phyloP scores from a whole-genome alignment of 441 rosid genomes.

The Bruguiera hainesii region DNA sequence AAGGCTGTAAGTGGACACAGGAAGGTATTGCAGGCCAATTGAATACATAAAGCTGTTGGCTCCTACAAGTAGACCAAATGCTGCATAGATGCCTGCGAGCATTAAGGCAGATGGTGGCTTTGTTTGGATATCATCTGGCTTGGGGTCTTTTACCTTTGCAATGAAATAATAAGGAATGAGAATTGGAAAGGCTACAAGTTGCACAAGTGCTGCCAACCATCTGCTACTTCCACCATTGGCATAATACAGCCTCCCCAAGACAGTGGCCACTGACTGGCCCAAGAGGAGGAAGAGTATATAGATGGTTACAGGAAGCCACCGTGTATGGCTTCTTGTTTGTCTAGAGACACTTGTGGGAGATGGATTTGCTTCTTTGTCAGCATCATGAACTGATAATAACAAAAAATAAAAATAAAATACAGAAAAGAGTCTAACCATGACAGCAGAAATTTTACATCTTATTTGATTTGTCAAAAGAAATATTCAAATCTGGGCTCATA shows the following conservation, averaged over 20 bases:
- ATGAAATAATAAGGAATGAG: slow-evolving; percentile 26
- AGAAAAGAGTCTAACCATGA: too few relatives aligned
- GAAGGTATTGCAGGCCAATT: slow-evolving; percentile 40
- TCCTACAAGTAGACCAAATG: slow-evolving; percentile 40
- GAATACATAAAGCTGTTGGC: slow-evolving; percentile 34
- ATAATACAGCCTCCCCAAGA: slow-evolving; percentile 37
- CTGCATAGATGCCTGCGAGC: slow-evolving; percentile 31
- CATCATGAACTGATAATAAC: slow-evolving; percentile 7
- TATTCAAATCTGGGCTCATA: too few relatives aligned
- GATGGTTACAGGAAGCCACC: slow-evolving; percentile 29
- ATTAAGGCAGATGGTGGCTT: slow-evolving; percentile 18
- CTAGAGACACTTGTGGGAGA: background rate
- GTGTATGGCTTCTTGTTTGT: slow-evolving; percentile 12
- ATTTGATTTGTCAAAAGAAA: too few relatives aligned
- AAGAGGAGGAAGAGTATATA: slow-evolving; percentile 20
- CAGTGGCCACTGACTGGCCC: slow-evolving; percentile 31
- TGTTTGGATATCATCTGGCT: background rate
- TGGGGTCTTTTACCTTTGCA: background rate
- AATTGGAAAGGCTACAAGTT: slow-evolving; percentile 35
- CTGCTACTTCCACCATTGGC: slow-evolving; percentile 36
- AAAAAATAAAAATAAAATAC: background rate
- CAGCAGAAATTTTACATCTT: too few relatives aligned
- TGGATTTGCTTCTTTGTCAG: slow-evolving; percentile 1
- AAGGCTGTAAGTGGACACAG: slow-evolving; percentile 23
- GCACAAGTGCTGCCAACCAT: slow-evolving; percentile 34